Base-by-base conservation (phyloP, 1,139 yeast genomes). In the Suhomyces choctaworum region DNA sequence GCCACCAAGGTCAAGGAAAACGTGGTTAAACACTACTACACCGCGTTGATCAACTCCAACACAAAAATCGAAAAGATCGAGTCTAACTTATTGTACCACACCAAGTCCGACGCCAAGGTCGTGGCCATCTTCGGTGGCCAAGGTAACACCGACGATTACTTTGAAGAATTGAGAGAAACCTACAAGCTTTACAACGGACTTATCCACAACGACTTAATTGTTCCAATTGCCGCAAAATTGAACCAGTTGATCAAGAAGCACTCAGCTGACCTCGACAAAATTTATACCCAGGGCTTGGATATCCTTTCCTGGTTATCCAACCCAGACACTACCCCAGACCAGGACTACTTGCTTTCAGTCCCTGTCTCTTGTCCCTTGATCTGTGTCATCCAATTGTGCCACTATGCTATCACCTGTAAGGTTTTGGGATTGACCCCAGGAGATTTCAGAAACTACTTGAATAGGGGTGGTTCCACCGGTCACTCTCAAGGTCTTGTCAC, bases 401-500 rank as follows among this genome's bases (percentile, higher is more conserved):
- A 92, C 66, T 92, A 83, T 61, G 88, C 94, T 38, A 77, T 89
- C 50, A 82, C 97, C 38, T 85, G 95, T 52, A 82, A 82, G 61
- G 73, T 87, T 27, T 76, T 90, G 51, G 96, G 96, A 45, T 70
- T 83, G 49, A 79, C 89, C 42, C 98, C 98, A 23, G 97, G 97
- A 50, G 83, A 87, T 63, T 74, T 92, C 52, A 78, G 90, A 65
- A 62, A 73, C 37, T 64, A 73, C 52, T 70, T 90, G 42, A 64
- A 76, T 36, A 37, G 34, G 15, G 44, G 46, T 29, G 97, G 97
- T 56, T 79, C 97, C 29, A 90, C 97, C 36, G 98, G 98, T 67
- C 98, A 92, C 64, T 90, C 97, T 26, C 98, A 92, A 73, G 98
- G 98, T 69, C 73, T 92, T 54, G 86, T 92, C 39, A 87, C 97